Evolutionary conservation across 2,329 filamentous ascomycete genomes (phyloP).

Genomic region (Ustulina deusta): DNA sequence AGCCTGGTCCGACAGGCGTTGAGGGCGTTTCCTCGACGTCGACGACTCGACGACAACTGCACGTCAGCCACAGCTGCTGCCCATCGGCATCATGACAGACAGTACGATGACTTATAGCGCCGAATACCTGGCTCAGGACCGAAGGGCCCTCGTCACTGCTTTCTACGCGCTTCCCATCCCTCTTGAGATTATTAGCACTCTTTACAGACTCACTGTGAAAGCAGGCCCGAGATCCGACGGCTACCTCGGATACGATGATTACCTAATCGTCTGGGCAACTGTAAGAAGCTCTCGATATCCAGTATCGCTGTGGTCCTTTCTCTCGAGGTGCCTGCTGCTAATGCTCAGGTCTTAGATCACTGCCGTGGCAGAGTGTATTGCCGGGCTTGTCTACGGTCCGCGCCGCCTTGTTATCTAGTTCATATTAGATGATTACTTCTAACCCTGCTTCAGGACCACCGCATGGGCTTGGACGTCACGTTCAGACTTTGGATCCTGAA

Average conservation of each 20-base stretch:
- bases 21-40: neutral
- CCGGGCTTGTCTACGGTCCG: slow-evolving; percentile 44
- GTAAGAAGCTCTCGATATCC: slow-evolving; percentile 33
- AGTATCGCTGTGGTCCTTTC: neutral
- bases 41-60: neutral
- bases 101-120: slow-evolving; percentile 37
- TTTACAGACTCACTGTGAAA: slow-evolving; percentile 44
- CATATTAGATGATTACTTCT: slow-evolving; percentile 21
- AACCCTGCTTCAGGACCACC: slow-evolving; percentile 39
- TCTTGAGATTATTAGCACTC: slow-evolving; percentile 45
- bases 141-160: slow-evolving; percentile 35
- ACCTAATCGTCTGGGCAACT: slow-evolving; percentile 47
- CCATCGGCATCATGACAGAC: slow-evolving; percentile 15
- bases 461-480: slow-evolving; percentile 45
- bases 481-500: slow-evolving; percentile 39
- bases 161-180: slow-evolving; percentile 46
- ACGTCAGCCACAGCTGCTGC: neutral
- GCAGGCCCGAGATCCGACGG: slow-evolving; percentile 37
- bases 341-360: slow-evolving; percentile 29
- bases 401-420: neutral
- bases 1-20: neutral
- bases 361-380: slow-evolving; percentile 43
- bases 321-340: slow-evolving; percentile 6
- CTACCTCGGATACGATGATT: slow-evolving; percentile 44
- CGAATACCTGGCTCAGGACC: slow-evolving; percentile 45